phyloP scores from a whole-genome alignment of 257 asterid species.

The Nicotiana otophora region DNA sequence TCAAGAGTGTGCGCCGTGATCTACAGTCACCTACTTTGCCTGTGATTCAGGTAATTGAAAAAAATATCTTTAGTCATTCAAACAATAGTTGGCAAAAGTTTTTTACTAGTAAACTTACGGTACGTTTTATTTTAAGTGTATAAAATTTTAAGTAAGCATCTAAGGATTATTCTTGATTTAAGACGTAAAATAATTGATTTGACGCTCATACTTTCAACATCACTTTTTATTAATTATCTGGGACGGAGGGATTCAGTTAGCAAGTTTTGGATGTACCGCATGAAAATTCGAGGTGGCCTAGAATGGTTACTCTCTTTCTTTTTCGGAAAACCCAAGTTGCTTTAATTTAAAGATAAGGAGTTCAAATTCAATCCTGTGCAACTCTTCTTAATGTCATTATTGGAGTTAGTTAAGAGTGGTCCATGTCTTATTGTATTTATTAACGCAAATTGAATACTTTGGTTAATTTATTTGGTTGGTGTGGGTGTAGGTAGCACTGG shows the following conservation, averaged over 20 bases:
- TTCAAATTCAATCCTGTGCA: background rate
- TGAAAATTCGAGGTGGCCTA: background rate
- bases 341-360: background rate
- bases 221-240: background rate
- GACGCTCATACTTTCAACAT: background rate
- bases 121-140: background rate
- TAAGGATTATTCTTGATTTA: background rate
- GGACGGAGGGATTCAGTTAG: background rate
- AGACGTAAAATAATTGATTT: background rate
- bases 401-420: background rate
- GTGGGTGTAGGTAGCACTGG: slow-evolving; percentile 26
- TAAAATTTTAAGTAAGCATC: background rate
- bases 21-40: slow-evolving; percentile 26
- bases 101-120: background rate
- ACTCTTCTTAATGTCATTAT: background rate
- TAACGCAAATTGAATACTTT: slow-evolving; percentile 18
- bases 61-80: background rate
- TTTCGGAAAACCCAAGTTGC: background rate
- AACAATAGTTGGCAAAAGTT: background rate
- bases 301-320: background rate
- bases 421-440: background rate
- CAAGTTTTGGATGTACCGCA: background rate
- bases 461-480: slow-evolving; percentile 7
- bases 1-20: slow-evolving; percentile 24
- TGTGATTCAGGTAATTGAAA: slow-evolving; percentile 28